Evolutionary conservation across 305 asterid species (phyloP).

Genomic region (Fraxinus xanthoxyloides): DNA sequence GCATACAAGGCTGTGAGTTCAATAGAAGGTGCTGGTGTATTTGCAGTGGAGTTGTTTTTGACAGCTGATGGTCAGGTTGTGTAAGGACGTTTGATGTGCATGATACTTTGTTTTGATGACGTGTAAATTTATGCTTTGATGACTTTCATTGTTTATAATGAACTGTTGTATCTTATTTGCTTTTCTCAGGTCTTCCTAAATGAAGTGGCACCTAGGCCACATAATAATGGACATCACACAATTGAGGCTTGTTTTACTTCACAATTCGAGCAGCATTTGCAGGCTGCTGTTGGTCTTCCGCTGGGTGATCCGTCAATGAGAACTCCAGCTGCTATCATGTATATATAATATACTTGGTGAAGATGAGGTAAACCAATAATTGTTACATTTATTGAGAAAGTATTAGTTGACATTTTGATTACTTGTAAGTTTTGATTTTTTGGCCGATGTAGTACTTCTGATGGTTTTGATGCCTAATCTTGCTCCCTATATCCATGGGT

Average conservation of each 20-base stretch:
- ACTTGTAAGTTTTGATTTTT: not conserved
- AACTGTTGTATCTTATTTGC: slow-evolving; percentile 15
- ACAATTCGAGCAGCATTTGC: slow-evolving; percentile 90
- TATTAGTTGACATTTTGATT: not conserved
- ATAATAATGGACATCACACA: slow-evolving; percentile 95
- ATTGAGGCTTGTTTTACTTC: slow-evolving; percentile 89
- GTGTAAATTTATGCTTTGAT: not conserved
- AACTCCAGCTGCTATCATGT: slow-evolving; percentile 80
- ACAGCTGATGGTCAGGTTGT: slow-evolving; percentile 86
- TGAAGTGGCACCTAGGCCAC: slow-evolving; percentile 99
- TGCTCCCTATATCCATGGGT: not conserved
- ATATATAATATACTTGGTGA: slow-evolving; percentile 92
- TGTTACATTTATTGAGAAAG: not conserved
- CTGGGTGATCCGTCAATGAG: slow-evolving; percentile 96
- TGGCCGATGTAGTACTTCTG: not conserved
- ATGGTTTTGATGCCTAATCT: not conserved
- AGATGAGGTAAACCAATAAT: slow-evolving; percentile 57
- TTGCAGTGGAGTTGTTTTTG: slow-evolving; percentile 89
- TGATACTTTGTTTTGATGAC: not conserved
- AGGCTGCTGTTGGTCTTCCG: slow-evolving; percentile 93
- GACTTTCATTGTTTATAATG: slow-evolving; percentile 16
- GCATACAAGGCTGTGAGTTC: slow-evolving; percentile 79
- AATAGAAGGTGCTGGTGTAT: slow-evolving; percentile 93
- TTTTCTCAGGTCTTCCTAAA: slow-evolving; percentile 70
- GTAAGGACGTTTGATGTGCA: slow-evolving; percentile 17